Evolutionary conservation across 2,329 filamentous ascomycete genomes (phyloP), one percentile per base, ranked within the genome.

Genomic region (Colletotrichum shisoi): DNA sequence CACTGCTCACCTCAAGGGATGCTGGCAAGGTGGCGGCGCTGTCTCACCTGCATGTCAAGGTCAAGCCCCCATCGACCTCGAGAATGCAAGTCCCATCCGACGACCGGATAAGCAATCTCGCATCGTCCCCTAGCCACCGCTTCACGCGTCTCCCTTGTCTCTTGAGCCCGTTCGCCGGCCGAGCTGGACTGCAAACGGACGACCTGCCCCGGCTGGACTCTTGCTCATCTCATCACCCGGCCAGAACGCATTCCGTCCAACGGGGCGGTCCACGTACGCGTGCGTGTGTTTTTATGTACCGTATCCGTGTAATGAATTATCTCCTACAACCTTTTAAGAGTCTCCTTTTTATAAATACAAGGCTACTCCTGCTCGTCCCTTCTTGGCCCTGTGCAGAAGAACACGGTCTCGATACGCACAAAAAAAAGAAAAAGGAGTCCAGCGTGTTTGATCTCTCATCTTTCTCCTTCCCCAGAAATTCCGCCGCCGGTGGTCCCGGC

Each of bases 261-360:
- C 24, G 54, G 62, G 48, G 13, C 48, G 44, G 17, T 31, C 27
- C 27, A 31, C 27, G 3, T 44, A 31, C 27, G 27, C 27, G 27
- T 34, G 34, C n/a, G n/a, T 31, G 15, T n/a, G 51, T 5, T n/a
- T 21, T 13, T 27, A 52, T 31, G 37, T 61, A 17, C 17, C 61
- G 27, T 40, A 27, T 27, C 54, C 19, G 51, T 54, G 48, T 49
- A 57, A 60, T 60, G 61, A 64, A 67, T 60, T 60, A 64, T 67
- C 61, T 67, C 64, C 54, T 60, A 51, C 54, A 56, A 37, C 37
- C 42, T 62, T 31, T 31, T 59, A 34, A 67, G 61, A 56, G 42
- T 67, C 54, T 54, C 40, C 45, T 17, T 51, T 40, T 61, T 64
- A 67, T 42, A 60, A 64, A 64, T 67, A 67, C 64, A 67, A 49